A percentile compares a stretch with the other conserved stretches of the same genome.
phyloP scores from a whole-genome alignment of 2,329 filamentous ascomycete species.

The Alternaria arbusti region DNA sequence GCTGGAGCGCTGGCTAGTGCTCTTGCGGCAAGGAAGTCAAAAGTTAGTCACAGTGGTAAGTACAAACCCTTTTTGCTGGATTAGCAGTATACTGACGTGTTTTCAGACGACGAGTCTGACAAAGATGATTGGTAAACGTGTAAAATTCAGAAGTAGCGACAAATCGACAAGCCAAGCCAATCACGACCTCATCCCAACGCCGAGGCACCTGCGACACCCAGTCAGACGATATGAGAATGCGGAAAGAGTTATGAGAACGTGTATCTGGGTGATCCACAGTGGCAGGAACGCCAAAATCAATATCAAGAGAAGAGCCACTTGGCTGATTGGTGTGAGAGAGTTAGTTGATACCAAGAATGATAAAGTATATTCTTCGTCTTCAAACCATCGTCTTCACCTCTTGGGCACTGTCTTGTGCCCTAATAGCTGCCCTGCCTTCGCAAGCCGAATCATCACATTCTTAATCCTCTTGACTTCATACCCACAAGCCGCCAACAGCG shows the following conservation, averaged over 20 bases:
- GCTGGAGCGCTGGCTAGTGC: slow-evolving; percentile 74
- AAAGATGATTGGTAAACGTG: slow-evolving; percentile 72
- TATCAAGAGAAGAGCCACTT: background rate
- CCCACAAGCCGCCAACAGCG: background rate
- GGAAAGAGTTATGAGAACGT: background rate
- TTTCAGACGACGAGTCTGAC: slow-evolving; percentile 74
- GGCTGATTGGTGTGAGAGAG: background rate
- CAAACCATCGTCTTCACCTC: background rate
- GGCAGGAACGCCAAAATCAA: background rate
- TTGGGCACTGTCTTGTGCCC: background rate
- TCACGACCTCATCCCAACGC: background rate
- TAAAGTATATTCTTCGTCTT: slow-evolving; percentile 6
- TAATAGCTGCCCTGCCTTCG: background rate
- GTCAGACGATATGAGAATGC: background rate
- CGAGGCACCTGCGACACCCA: background rate
- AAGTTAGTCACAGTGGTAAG: slow-evolving; percentile 92
- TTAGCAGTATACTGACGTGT: slow-evolving; percentile 32
- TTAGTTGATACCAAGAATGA: slow-evolving; percentile 13
- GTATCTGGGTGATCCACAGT: background rate
- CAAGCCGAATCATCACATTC: background rate
- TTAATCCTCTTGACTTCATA: background rate
- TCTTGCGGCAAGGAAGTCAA: slow-evolving; percentile 84
- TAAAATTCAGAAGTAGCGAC: background rate
- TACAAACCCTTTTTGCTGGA: slow-evolving; percentile 5
- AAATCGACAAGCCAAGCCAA: background rate